Conservation (phyloP, 2,329 filamentous ascomycete species). For the Penicillium sp. region DNA sequence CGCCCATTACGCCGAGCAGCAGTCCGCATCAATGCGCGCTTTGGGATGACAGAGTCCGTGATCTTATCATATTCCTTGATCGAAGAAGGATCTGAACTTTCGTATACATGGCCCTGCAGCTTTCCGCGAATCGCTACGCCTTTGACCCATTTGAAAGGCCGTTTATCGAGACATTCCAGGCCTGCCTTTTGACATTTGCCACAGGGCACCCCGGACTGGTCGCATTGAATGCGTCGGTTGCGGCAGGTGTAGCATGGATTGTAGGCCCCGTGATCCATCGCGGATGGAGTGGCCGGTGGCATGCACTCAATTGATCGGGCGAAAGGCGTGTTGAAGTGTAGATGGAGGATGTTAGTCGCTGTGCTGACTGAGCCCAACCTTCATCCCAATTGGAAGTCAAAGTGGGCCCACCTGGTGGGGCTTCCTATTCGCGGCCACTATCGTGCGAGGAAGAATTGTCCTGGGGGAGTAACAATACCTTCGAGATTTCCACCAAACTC, state of each 20-base stretch:
- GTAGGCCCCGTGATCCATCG: conserved; percentile 6
- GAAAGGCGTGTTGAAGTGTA: not conserved
- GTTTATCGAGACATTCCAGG: conserved; percentile 36
- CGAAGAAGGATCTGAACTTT: conserved; percentile 4
- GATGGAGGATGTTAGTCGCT: not conserved
- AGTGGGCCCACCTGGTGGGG: conserved; percentile 1
- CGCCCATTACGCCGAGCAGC: not conserved
- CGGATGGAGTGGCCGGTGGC: not conserved
- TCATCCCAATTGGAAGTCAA: not conserved
- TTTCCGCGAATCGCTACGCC: conserved; percentile 40
- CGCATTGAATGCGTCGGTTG: conserved; percentile 39
- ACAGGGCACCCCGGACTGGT: conserved; percentile 33
- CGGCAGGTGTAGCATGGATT: conserved; percentile 40
- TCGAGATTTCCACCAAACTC: too few species aligned
- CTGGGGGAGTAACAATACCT: not conserved
- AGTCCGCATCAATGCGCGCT: not conserved
- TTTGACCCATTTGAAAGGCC: conserved; percentile 40
- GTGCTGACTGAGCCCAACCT: conserved; percentile 9
- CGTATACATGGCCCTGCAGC: conserved; percentile 29
- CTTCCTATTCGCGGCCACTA: not conserved
- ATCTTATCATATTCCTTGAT: not conserved
- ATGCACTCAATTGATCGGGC: not conserved
- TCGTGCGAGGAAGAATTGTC: not conserved
- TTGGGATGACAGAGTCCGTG: not conserved
- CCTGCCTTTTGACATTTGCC: conserved; percentile 38